Conservation (phyloP, 2,329 filamentous ascomycete species). For the Plectosphaerella plurivora region DNA sequence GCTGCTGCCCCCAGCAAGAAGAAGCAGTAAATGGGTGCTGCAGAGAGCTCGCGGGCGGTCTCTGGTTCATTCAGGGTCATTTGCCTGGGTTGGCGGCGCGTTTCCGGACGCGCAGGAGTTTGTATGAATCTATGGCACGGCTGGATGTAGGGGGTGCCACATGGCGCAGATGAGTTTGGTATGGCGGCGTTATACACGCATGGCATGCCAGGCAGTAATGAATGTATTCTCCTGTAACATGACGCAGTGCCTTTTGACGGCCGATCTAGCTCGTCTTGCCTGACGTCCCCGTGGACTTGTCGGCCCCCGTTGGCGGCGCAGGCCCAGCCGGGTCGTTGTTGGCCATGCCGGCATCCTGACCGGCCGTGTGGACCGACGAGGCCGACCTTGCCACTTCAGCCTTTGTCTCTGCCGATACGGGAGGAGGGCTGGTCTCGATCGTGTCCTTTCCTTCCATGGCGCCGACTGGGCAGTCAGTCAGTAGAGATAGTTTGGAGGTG, state of each 20-base stretch:
- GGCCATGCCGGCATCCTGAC: slow-evolving; percentile 26
- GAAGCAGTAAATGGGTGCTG: slow-evolving; percentile 9
- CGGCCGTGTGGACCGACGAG: slow-evolving; percentile 24
- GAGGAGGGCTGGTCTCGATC: slow-evolving; percentile 33
- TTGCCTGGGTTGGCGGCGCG: too few relatives aligned
- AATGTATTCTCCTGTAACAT: too few relatives aligned
- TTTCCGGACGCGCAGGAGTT: too few relatives aligned
- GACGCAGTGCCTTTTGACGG: too few relatives aligned
- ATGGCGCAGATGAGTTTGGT: background rate
- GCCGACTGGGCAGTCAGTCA: slow-evolving; percentile 25
- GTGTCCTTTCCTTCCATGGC: slow-evolving; percentile 33
- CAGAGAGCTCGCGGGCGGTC: too few relatives aligned
- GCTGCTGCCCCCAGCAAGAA: slow-evolving; percentile 9
- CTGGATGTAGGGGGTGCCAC: background rate
- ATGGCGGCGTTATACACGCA: slow-evolving; percentile 29
- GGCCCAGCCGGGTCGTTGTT: slow-evolving; percentile 35
- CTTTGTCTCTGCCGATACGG: slow-evolving; percentile 35
- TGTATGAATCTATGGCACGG: background rate
- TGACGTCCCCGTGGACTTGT: slow-evolving; percentile 32
- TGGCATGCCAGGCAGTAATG: too few relatives aligned
- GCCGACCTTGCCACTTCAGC: slow-evolving; percentile 26
- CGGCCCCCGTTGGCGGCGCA: slow-evolving; percentile 49
- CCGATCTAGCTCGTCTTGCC: too few relatives aligned
- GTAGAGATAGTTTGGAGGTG: slow-evolving; percentile 6
- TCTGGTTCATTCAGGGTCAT: too few relatives aligned